These are phyloP conservation scores for Arachnomyces sp. DNA, from an alignment of 2,329 filamentous ascomycete species.

Conservation along the genomic window DNA sequence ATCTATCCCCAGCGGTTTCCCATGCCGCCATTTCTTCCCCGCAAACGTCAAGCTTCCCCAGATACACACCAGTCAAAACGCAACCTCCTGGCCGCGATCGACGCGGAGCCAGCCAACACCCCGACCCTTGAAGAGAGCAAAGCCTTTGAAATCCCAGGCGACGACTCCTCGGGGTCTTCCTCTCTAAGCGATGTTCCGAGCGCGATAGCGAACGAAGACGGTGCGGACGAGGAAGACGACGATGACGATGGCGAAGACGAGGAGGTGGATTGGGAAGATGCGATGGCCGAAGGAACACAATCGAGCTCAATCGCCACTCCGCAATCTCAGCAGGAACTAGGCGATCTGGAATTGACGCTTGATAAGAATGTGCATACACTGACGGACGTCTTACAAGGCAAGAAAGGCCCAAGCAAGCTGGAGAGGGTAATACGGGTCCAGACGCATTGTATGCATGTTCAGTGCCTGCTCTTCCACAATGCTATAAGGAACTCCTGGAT, in stretches of 20 bases:
- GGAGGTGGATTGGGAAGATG: slow-evolving; percentile 52
- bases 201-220: slow-evolving; percentile 21
- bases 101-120: background rate
- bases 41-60: slow-evolving; percentile 2
- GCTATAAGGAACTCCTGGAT: slow-evolving; percentile 75
- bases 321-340: slow-evolving; percentile 45
- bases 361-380: slow-evolving; percentile 46
- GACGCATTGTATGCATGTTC: slow-evolving; percentile 83
- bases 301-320: slow-evolving; percentile 22
- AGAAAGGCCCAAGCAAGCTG: slow-evolving; percentile 78
- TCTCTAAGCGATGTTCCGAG: slow-evolving; percentile 4
- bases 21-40: slow-evolving; percentile 6
- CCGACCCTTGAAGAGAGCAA: background rate
- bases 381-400: slow-evolving; percentile 54
- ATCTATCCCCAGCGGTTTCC: too few relatives aligned
- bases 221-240: slow-evolving; percentile 54
- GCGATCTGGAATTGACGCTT: slow-evolving; percentile 67
- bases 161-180: slow-evolving; percentile 1
- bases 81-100: background rate
- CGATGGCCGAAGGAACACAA: slow-evolving; percentile 33
- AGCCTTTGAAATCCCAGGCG: background rate
- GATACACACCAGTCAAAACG: slow-evolving; percentile 1
- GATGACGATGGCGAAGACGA: slow-evolving; percentile 59
- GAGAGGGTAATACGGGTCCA: slow-evolving; percentile 68
- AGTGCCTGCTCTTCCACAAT: slow-evolving; percentile 83